Evolutionary conservation across 31 red algal genomes (phyloP), one percentile per base, ranked within the genome.

Genomic region (Odonthalia washingtoniensis): DNA sequence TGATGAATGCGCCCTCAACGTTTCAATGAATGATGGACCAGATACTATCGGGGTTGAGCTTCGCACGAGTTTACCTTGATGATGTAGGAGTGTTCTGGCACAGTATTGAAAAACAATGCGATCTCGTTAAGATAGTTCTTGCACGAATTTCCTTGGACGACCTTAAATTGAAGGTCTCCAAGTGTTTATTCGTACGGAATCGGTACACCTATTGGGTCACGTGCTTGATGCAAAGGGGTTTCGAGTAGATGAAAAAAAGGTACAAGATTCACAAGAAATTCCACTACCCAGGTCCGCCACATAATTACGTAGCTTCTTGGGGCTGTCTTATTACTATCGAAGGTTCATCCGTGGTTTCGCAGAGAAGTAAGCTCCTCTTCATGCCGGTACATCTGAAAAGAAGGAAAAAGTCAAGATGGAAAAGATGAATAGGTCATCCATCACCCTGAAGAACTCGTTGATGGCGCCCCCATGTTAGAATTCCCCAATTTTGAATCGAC

Each of bases 1-100:
- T 78, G 26, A 78, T 75, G 43, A 87, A 87, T 65, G 84, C 32
- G 1, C 84, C 72, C 21, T 72, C 84, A n/a, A 78, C 84, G 17
- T 87, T 78, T 52, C 43, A 77, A 36, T 21, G 42, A 2, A 74
- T 53, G 21, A 77, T 87, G 84, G 42, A 78, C 37, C 33, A 46
- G 24, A 78, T 36, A 38, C 16, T 41, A 68, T 32, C 46, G 70
- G 30, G 3, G 52, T 30, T 40, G 26, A 1, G 33, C n/a, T n/a
- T n/a, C n/a, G n/a, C n/a, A n/a, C n/a, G n/a, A n/a, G n/a, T n/a
- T n/a, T n/a, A n/a, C n/a, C n/a, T n/a, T n/a, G n/a, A n/a, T n/a
- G n/a, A n/a, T n/a, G n/a, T n/a, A n/a, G n/a, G n/a, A n/a, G n/a
- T 83, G 0, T 66, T 73, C n/a, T 83, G 41, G 26, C 38, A 83